Base-by-base conservation (phyloP, 345 rosid genomes). In the Streptanthus diversifolius region DNA sequence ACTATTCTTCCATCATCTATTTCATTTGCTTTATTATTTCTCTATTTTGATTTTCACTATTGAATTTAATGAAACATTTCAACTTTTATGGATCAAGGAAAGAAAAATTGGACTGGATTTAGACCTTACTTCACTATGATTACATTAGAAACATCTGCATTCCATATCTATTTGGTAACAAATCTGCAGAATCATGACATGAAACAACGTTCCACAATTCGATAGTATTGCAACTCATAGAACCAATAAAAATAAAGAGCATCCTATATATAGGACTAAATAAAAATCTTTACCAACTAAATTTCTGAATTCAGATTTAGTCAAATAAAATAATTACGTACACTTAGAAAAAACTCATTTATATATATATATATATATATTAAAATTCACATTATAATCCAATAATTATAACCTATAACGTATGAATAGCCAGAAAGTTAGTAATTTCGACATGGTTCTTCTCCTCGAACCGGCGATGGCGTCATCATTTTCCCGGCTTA, bases 401-500 rank as follows among this genome's bases (percentile, higher is more conserved):
- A 22, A 41, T 52, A 7, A 11, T 37, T 8, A 39, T 25, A 36
- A 15, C 35, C n/a, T 44, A 5, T 57, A 56, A 44, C 10, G 22
- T 30, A 43, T 19, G 6, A 6, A 3, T 12, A 67, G 15, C 35
- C 12, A 32, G 15, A 47, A 24, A 11, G 59, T 25, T 54, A 10
- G 0, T 22, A 0, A 68, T 22, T 19, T 9, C 8, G 37, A 24
- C 36, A 35, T 36, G 2, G 24, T 9, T 48, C 40, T 5, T 13
- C 32, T 33, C 4, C 36, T 18, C 51, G 3, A 43, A 43, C 47
- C 15, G 37, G 37, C 47, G 70, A 54, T 44, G 40, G 13, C 43
- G 17, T 65, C 59, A 73, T 57, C 14, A 57, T 13, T 36, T 36
- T 66, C n/a, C 67, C 61, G 24, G 51, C 9, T 4, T 32, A 45